A percentile compares a stretch with the other conserved stretches of the same genome.
Evolutionary conservation across 106 monocot species (phyloP).

Genomic region (Triglochin maritima): DNA sequence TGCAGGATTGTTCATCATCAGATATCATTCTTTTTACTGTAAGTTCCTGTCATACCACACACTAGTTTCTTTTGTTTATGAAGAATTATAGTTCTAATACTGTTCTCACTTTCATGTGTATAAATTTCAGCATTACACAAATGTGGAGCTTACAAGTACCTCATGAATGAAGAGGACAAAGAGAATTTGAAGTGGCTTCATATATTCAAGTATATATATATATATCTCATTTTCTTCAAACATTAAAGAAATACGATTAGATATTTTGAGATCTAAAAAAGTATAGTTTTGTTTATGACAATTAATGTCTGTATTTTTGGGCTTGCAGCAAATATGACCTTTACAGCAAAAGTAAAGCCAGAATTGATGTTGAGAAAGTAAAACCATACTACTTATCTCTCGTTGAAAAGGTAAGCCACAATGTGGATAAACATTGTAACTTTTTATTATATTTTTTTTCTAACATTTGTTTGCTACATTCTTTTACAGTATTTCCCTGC

Average conservation of each 20-base stretch:
- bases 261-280: no score
- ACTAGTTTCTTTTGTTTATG: not conserved
- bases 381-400: constrained; percentile 89
- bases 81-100: not conserved
- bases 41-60: constrained; percentile 2
- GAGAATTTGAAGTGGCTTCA: constrained; percentile 89
- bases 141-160: constrained; percentile 56
- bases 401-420: constrained; percentile 62
- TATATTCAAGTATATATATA: constrained; percentile 52
- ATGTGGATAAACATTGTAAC: not conserved
- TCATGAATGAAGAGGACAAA: constrained; percentile 90
- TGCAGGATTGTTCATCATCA: constrained; percentile 72
- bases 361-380: constrained; percentile 77
- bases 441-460: not conserved
- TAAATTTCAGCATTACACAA: constrained; percentile 55
- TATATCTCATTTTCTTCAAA: not conserved
- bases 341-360: constrained; percentile 93
- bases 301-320: not conserved
- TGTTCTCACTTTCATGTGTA: not conserved
- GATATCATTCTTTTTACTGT: constrained; percentile 93
- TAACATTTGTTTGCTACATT: not conserved
- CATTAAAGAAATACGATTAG: not conserved
- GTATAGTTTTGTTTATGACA: not conserved
- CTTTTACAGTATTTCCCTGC: constrained; percentile 58
- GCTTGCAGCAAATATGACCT: constrained; percentile 82